Base-by-base conservation (phyloP, 179 eudicot species). In the Corrigiola litoralis region DNA sequence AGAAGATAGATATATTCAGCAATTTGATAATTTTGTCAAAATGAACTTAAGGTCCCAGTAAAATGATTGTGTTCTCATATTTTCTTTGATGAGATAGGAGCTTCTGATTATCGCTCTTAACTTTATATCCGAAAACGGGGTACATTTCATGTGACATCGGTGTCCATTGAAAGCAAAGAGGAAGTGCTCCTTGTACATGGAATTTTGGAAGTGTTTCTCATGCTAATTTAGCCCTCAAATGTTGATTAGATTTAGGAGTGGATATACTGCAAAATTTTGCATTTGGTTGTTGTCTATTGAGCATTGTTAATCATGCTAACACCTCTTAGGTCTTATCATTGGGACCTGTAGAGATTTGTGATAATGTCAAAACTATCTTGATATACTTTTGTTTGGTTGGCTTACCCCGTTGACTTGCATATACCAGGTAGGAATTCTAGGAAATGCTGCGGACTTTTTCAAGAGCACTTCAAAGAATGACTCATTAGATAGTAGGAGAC, bases 371-470 rank as follows among this genome's bases (percentile, higher is more conserved):
- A 11, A 73, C 16, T 37, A 32, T 46, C 59, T 34, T 47, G 13
- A 27, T 40, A 41, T 14, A 60, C 27, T 25, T 13, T 41, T 17
- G 36, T 20, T 25, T 47, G 18, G 31, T 9, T 20, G 37, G 36
- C 38, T 45, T 34, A 60, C 56, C 28, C 47, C 44, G 13, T 55
- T 17, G 33, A 6, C 23, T 62, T 11, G 16, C 41, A 61, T 54
- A 51, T 75, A 21, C 53, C 72, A 95, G 97, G 97, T 95, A 59
- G 99, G 99, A 64, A 79, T 91, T 75, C 72, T 95, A 55, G 99
- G 99, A 63, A 95, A 95, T 80, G 95, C 99, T 34, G 91, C 91
- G 46, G 96, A 95, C 69, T 87, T 95, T 82, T 46, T 77, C 69
- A 90, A 85, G 72, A 72, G 63, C 59, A 64, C 67, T 70, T 68